Base-by-base conservation (phyloP, 805 yeast genomes). In the Scheffersomyces amazonensis region DNA sequence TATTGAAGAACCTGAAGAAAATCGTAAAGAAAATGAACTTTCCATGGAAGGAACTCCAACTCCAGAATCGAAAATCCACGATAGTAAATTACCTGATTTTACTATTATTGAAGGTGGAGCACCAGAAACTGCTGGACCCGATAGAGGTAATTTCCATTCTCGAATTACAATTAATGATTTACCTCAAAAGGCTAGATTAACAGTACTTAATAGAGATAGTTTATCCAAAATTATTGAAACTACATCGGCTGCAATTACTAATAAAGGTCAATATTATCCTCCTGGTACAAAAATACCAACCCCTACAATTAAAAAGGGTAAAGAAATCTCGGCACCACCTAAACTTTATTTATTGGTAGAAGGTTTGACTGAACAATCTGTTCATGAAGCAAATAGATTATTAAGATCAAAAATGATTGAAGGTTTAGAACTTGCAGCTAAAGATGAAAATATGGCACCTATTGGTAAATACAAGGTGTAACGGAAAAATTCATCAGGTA, bases 181-280 rank as follows among this genome's bases (percentile, higher is more conserved):
- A 23, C 96, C 98, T 0, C 88, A 84, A 52, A 68, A 73, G 18
- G 86, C 85, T 0, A 67, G 96, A 50, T 84, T 95, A 95, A 70
- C 69, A 39, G 86, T 84, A 2, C 78, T 89, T 3, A 82, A 80
- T 49, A 74, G 83, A 24, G 81, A 82, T 1, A 81, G 78, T 32
- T 64, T 83, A 28, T 58, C 76, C 1, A 76, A 76, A 49, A 73
- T 89, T 32, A 79, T 78, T 31, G 95, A 88, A 35, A 66, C 78
- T 34, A 81, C 93, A 0, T 75, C 81, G 1, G 78, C 88, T 3
- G 80, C 95, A 5, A 78, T 90, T 32, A 89, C 96, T 1, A 78
- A 80, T 37, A 86, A 81, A 53, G 99, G 99, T 12, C 78, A 75
- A 44, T 89, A 66, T 53, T 83, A 84, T 46, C 57, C 67, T 1